Conservation (phyloP, 2,329 filamentous ascomycete species). For the Aureobasidium sp. region DNA sequence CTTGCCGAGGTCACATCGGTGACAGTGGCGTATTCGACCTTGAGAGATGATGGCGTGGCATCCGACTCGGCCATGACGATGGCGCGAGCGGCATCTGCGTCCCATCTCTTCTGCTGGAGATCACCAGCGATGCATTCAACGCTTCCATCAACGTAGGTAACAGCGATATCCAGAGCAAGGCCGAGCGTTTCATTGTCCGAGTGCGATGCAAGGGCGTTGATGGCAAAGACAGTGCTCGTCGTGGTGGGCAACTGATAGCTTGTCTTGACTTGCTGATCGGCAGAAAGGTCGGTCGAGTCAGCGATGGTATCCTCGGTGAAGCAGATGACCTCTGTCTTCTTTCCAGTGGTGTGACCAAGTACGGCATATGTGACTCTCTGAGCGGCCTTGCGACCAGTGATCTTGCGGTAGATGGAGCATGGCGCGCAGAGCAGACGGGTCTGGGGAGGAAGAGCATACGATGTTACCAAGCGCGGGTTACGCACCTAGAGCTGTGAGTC, state of each 20-base stretch:
- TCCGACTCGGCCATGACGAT: neutral
- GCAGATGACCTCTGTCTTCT: constrained; percentile 44
- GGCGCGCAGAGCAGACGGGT: constrained; percentile 49
- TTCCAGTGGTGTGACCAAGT: constrained; percentile 15
- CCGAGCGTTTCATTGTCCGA: neutral
- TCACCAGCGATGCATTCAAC: constrained; percentile 24
- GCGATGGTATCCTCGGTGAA: constrained; percentile 42
- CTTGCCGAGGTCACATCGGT: constrained; percentile 29
- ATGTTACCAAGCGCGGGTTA: constrained; percentile 51
- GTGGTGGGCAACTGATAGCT: constrained; percentile 9
- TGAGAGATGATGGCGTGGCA: neutral
- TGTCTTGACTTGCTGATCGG: constrained; percentile 20
- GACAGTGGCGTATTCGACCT: constrained; percentile 19
- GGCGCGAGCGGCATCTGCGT: neutral
- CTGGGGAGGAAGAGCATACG: constrained; percentile 54
- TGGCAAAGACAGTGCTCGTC: constrained; percentile 30
- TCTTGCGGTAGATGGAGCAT: constrained; percentile 48
- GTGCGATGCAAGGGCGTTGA: constrained; percentile 21
- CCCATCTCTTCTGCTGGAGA: constrained; percentile 20
- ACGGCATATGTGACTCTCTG: constrained; percentile 50
- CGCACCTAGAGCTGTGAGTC: constrained; percentile 41
- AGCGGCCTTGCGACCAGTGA: constrained; percentile 32
- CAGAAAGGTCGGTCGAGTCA: constrained; percentile 21
- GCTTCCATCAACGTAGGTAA: constrained; percentile 23
- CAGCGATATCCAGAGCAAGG: constrained; percentile 17